phyloP scores from a whole-genome alignment of 805 yeast genomes.

The Starmerella khaoyaiensis region DNA sequence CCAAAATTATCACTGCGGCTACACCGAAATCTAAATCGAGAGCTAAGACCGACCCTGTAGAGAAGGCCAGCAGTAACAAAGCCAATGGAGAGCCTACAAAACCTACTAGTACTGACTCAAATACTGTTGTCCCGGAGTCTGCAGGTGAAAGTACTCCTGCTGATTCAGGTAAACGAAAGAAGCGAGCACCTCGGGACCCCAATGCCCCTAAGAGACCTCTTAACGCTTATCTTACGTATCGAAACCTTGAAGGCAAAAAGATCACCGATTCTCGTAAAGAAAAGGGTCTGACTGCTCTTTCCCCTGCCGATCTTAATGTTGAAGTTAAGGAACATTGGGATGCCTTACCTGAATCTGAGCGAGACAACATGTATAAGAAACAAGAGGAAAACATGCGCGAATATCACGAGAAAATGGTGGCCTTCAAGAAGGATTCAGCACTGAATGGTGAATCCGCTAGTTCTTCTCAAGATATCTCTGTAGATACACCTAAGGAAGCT shows the following conservation, averaged over 20 bases:
- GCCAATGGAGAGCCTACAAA: conserved; percentile 1
- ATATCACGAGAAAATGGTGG: conserved; percentile 37
- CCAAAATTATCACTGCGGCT: background rate
- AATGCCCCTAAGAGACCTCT: conserved; percentile 92
- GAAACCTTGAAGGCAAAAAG: conserved; percentile 57
- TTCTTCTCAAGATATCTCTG: background rate
- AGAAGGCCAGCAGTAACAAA: conserved; percentile 14
- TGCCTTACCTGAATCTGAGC: conserved; percentile 52
- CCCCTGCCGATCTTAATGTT: conserved; percentile 66
- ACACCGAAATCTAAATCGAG: background rate
- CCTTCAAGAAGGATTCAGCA: conserved; percentile 29
- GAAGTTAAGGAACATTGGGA: conserved; percentile 74
- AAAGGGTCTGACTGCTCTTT: conserved; percentile 47
- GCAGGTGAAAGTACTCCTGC: conserved; percentile 1
- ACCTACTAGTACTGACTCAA: background rate
- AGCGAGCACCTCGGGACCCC: conserved; percentile 60
- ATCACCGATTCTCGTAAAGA: conserved; percentile 55
- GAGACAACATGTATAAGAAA: conserved; percentile 53
- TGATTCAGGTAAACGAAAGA: conserved; percentile 23
- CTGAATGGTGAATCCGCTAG: background rate
- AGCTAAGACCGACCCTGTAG: background rate
- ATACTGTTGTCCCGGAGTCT: background rate
- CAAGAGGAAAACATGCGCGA: conserved; percentile 34
- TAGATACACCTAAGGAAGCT: background rate
- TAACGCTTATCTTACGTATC: conserved; percentile 71